Percentiles rank a stretch among this genome's conserved stretches.
Evolutionary conservation across 2,329 filamentous ascomycete genomes (phyloP).

Genomic region (Ophiocordyceps sinensis): DNA sequence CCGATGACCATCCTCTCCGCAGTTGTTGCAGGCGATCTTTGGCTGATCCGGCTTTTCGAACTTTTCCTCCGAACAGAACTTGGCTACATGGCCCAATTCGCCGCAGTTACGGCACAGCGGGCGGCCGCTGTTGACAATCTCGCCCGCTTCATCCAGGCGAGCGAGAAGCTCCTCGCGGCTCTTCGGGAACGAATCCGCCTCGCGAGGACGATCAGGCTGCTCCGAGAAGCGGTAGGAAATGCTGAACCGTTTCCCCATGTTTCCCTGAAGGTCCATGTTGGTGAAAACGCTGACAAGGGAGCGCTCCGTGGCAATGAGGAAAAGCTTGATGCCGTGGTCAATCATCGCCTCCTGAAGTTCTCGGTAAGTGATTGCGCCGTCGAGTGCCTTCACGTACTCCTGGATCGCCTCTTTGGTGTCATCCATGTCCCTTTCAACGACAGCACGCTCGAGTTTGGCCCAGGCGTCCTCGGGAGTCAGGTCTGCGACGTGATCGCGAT

Average conservation of each 20-base stretch:
- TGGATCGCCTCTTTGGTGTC: constrained; percentile 45
- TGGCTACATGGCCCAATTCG: constrained; percentile 47
- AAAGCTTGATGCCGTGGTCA: constrained; percentile 34
- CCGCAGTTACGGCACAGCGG: constrained; percentile 50
- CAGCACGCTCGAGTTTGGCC: constrained; percentile 37
- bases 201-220: constrained; percentile 42
- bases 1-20: constrained; percentile 47
- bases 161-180: constrained; percentile 42
- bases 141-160: constrained; percentile 52
- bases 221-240: constrained; percentile 47
- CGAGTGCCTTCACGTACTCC: constrained; percentile 44
- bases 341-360: constrained; percentile 50
- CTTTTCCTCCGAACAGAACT: constrained; percentile 44
- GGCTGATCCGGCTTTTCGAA: constrained; percentile 27
- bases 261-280: constrained; percentile 60
- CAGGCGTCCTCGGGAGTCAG: constrained; percentile 42
- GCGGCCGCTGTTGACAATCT: constrained; percentile 43
- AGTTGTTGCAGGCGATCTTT: constrained; percentile 50
- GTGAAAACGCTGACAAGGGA: constrained; percentile 42
- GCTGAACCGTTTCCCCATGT: constrained; percentile 48
- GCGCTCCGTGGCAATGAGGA: constrained; percentile 49
- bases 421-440: constrained; percentile 40
- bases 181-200: constrained; percentile 46
- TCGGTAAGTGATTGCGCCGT: constrained; percentile 40
- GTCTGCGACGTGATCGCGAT: constrained; percentile 33